These are phyloP conservation scores for Diaporthe amygdali DNA, from an alignment of 2,329 filamentous ascomycete genomes.

Conservation along the genomic window DNA sequence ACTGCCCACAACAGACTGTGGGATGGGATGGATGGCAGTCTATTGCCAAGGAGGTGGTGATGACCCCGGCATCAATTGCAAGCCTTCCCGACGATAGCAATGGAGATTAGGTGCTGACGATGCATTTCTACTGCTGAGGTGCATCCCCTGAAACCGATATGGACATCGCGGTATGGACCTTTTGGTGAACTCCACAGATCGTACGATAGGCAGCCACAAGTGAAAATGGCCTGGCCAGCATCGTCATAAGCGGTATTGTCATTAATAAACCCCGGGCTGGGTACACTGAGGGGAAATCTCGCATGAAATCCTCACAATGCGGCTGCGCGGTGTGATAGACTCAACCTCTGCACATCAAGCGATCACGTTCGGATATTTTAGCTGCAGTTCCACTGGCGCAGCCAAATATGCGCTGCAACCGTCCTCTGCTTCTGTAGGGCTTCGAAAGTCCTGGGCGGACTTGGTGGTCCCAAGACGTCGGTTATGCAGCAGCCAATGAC, in stretches of 20 bases:
- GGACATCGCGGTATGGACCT: background rate
- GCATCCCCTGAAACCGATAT: background rate
- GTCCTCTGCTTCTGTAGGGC: slow-evolving; percentile 8
- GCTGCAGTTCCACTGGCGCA: background rate
- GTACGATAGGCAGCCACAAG: background rate
- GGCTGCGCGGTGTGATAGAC: background rate
- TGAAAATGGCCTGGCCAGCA: background rate
- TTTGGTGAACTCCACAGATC: background rate
- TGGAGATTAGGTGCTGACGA: slow-evolving; percentile 1
- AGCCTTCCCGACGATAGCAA: background rate
- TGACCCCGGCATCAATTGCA: background rate
- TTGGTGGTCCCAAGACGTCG: background rate
- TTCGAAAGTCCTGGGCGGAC: background rate
- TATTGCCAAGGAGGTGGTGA: background rate
- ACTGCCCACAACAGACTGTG: background rate
- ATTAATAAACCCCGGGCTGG: background rate
- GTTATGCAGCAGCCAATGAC: slow-evolving; percentile 12
- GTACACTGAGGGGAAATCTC: background rate
- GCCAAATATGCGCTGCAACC: background rate
- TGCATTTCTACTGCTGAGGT: background rate
- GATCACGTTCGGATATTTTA: slow-evolving; percentile 2
- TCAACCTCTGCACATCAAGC: background rate
- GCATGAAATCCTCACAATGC: background rate
- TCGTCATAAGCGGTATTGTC: background rate
- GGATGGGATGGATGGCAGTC: background rate